These are phyloP conservation scores for Hirschfeldia incana DNA, from an alignment of 345 rosid genomes.

Conservation along the genomic window DNA sequence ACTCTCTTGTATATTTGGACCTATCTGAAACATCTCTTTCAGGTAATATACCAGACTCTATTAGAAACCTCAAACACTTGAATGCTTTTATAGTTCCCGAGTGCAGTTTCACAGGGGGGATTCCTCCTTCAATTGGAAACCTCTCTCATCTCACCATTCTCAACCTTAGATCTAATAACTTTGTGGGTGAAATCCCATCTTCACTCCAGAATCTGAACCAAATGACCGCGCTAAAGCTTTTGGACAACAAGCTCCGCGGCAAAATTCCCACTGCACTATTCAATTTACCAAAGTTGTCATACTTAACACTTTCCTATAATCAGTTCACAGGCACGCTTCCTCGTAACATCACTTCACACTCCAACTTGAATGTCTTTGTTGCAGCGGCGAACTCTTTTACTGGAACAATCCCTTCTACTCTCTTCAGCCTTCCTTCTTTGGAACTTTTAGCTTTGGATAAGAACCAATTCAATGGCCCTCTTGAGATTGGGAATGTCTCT, in stretches of 20 bases:
- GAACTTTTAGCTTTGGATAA: background rate
- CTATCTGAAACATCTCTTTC: background rate
- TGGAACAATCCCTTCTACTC: background rate
- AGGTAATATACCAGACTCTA: background rate
- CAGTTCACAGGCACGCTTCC: background rate
- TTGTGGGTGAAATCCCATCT: background rate
- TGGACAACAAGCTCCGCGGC: background rate
- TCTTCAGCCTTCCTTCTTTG: background rate
- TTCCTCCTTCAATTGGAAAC: background rate
- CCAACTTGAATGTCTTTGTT: background rate
- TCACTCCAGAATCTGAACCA: background rate
- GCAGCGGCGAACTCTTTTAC: background rate
- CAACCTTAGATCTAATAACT: background rate
- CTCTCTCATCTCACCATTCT: background rate
- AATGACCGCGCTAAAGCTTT: background rate
- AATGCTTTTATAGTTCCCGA: too few relatives aligned
- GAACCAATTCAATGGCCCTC: background rate
- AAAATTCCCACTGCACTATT: background rate
- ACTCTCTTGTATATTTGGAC: background rate
- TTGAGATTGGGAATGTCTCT: background rate
- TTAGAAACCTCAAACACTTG: background rate
- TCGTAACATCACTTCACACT: background rate
- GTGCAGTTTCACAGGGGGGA: background rate
- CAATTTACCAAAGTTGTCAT: background rate
- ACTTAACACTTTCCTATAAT: background rate